Evolutionary conservation across 768 basidiomycete genomes (phyloP), one percentile per base, ranked within the genome.

Genomic region (Leccinum pellstonianum): DNA sequence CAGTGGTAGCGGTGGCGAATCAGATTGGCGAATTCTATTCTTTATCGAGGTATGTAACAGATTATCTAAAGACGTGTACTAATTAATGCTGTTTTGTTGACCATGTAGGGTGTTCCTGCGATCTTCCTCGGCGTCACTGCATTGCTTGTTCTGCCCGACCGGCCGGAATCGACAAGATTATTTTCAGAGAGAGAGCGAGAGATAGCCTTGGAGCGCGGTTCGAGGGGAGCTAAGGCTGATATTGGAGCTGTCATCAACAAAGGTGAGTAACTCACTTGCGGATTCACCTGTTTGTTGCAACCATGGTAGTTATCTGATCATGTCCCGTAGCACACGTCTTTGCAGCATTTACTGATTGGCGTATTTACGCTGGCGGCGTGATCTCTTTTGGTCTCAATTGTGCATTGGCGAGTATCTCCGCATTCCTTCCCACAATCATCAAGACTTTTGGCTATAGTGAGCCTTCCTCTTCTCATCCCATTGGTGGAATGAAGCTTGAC

Each of bases 401-500:
- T 54, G 87, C 89, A 23, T 75, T 92, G 15, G 86, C 88, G 19
- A 89, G 90, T 9, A 88, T 88, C 38, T 86, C 87, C 25, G 90
- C 91, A 0, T 94, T 94, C 76, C 75, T 94, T 56, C 92, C 92
- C 3, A 93, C 90, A 3, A 90, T 93, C 64, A 83, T 93, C 48
- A 79, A 77, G 47, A 89, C 86, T 0, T 85, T 92, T 57, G 88
- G 88, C 38, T 86, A 81, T 64, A 82, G 90, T 90, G 57, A 51
- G 88, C 76, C 29, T 47, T 41, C 37, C 33, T 47, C 17, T 41
- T 19, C 5, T 53, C 3, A 47, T 3, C 12, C 10, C 0, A 2
- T 25, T n/a, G 29, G 5, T 10, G 2, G 5, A 19, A 21, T 5
- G 4, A 35, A 41, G 23, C 4, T 33, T 38, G 33, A 46, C 48